phyloP scores from a whole-genome alignment of 129 eudicot genomes.

The Flaveria brownii region DNA sequence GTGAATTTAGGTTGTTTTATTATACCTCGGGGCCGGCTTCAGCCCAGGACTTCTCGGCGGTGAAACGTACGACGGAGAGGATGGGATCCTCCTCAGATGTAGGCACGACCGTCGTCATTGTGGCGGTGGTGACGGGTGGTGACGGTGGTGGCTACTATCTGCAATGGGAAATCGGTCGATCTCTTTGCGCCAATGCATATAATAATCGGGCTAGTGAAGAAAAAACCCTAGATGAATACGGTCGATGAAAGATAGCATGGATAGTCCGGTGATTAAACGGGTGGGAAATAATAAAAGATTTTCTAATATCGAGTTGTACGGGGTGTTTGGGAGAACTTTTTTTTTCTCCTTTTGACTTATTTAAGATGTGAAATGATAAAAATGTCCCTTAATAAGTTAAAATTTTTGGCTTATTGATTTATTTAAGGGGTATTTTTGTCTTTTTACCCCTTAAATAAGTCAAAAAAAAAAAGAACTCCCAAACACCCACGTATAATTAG shows the following conservation, averaged over 20 bases:
- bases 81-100: constrained; percentile 93
- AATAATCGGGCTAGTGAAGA: constrained; percentile 1
- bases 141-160: constrained; percentile 9
- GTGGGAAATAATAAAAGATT: not conserved
- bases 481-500: too few species aligned
- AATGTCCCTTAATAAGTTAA: too few species aligned
- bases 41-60: constrained; percentile 87
- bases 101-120: constrained; percentile 87
- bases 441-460: too few species aligned
- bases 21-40: constrained; percentile 93
- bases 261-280: constrained; percentile 19
- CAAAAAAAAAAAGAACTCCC: too few species aligned
- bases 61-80: constrained; percentile 84
- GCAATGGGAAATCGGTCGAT: constrained; percentile 25
- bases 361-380: too few species aligned
- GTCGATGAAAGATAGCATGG: not conserved
- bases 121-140: not conserved
- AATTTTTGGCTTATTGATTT: too few species aligned
- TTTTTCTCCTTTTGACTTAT: too few species aligned
- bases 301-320: too few species aligned
- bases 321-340: too few species aligned
- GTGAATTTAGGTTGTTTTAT: not conserved
- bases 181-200: constrained; percentile 13
- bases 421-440: too few species aligned
- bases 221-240: constrained; percentile 33